These are phyloP conservation scores for Trifolium repens DNA, from an alignment of 306 rosid species.

Conservation along the genomic window DNA sequence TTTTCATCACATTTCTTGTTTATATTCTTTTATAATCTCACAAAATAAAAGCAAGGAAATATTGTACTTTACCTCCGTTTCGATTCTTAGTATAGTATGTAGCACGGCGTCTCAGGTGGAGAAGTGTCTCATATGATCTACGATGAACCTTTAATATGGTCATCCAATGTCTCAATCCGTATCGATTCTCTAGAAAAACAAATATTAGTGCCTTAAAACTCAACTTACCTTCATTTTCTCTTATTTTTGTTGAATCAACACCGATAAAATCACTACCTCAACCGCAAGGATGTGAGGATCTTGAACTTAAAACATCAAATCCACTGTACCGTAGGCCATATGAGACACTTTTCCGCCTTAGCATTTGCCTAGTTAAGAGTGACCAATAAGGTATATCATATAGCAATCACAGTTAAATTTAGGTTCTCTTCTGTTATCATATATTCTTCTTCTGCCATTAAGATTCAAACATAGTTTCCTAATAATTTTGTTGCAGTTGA, in stretches of 20 bases:
- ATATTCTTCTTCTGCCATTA: background rate
- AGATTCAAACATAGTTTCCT: slow-evolving; percentile 31
- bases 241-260: too few relatives aligned
- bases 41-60: background rate
- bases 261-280: background rate
- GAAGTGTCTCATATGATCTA: slow-evolving; percentile 1
- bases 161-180: background rate
- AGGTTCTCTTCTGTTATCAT: too few relatives aligned
- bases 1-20: slow-evolving; percentile 20
- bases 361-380: too few relatives aligned
- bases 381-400: too few relatives aligned
- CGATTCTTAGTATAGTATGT: background rate
- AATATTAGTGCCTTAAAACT: background rate
- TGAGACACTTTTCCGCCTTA: background rate
- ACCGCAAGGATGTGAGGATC: background rate
- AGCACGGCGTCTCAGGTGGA: background rate
- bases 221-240: background rate
- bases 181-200: background rate
- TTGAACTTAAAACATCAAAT: background rate
- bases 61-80: background rate
- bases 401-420: too few relatives aligned
- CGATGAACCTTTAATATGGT: background rate
- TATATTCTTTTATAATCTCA: slow-evolving; percentile 28
- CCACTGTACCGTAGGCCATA: background rate
- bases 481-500: slow-evolving; percentile 20